Evolutionary conservation across 176 grass and related monocot genomes (phyloP).

Genomic region (Eragrostis curvula): DNA sequence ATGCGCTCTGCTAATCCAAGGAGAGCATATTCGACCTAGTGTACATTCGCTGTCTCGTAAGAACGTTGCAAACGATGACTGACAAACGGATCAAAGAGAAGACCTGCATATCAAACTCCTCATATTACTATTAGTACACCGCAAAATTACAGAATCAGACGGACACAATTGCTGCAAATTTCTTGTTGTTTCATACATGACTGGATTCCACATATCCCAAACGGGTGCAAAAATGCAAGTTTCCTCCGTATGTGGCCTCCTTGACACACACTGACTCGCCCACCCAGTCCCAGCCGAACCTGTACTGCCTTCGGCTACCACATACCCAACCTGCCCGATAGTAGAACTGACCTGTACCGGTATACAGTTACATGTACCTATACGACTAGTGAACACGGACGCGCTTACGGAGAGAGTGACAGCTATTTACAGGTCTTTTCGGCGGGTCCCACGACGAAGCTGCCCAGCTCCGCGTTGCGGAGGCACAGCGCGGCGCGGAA

Average conservation of each 20-base stretch:
- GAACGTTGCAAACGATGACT: not conserved
- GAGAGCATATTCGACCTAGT: not conserved
- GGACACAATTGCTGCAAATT: conserved; percentile 18
- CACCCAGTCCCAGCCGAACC: not conserved
- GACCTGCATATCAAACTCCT: not conserved
- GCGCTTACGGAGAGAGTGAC: conserved; percentile 5
- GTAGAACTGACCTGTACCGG: not conserved
- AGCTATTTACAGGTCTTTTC: conserved; percentile 45
- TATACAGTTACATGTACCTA: conserved; percentile 2
- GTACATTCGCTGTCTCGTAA: too few species aligned
- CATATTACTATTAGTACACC: not conserved
- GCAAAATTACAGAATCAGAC: conserved; percentile 15
- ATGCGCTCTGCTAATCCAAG: too few species aligned
- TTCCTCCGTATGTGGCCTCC: conserved; percentile 6
- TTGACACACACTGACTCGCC: conserved; percentile 7
- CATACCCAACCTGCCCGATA: not conserved
- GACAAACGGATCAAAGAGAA: not conserved
- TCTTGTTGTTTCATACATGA: not conserved
- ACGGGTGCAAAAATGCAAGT: conserved; percentile 26
- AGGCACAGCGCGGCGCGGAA: conserved; percentile 66
- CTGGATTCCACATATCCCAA: conserved; percentile 28
- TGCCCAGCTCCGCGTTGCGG: conserved; percentile 63
- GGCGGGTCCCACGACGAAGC: conserved; percentile 41
- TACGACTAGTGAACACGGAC: not conserved
- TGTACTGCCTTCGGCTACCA: not conserved